These are phyloP conservation scores for Inga oerstediana DNA, from an alignment of 306 rosid genomes.

Conservation along the genomic window DNA sequence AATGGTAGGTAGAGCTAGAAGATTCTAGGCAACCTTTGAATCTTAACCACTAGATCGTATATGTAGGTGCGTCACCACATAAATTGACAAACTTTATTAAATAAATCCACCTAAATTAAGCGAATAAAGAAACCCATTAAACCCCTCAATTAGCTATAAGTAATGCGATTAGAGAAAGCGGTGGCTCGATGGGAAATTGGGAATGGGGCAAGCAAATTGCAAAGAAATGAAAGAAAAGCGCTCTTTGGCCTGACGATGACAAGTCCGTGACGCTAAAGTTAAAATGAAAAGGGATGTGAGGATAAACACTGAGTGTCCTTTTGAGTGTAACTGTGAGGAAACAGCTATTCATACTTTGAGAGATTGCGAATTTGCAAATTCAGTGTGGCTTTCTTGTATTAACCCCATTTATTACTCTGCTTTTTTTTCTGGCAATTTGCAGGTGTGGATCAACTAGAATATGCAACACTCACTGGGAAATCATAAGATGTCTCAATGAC, in stretches of 20 bases:
- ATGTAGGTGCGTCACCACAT: background rate
- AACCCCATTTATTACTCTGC: too few species aligned
- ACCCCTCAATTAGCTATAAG: background rate
- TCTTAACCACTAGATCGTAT: background rate
- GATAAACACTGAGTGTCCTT: too few species aligned
- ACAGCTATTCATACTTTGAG: too few species aligned
- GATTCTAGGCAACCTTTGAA: background rate
- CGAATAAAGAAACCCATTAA: background rate
- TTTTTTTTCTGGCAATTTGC: too few species aligned
- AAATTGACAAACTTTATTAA: background rate
- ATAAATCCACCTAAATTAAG: background rate
- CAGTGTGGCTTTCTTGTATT: too few species aligned
- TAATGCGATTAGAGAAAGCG: background rate
- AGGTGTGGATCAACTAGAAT: too few species aligned
- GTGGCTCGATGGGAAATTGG: background rate
- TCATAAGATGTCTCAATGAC: too few species aligned
- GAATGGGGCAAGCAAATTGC: background rate
- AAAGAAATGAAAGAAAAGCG: background rate
- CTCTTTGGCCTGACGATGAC: background rate
- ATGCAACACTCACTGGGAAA: too few species aligned
- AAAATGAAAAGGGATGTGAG: too few species aligned
- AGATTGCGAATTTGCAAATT: too few species aligned
- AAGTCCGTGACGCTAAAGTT: background rate
- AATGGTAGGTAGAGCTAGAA: background rate
- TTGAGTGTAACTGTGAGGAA: too few species aligned